Conservation (phyloP, 805 yeast species). For the Torulaspora microellipsoides region DNA sequence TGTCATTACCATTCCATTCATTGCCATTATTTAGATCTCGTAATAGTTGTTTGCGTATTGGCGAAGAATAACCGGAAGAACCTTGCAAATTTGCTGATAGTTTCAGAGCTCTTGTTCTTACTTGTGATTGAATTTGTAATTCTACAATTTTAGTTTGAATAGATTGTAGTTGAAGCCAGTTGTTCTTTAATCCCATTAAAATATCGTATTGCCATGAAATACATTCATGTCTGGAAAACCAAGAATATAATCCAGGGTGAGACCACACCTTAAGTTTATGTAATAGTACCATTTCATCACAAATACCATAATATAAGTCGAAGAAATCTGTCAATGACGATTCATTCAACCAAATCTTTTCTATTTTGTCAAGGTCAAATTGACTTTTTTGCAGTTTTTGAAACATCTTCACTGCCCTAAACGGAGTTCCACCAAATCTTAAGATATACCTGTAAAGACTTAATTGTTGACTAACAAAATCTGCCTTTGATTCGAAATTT, state of each 20-base stretch:
- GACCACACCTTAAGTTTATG: constrained; percentile 42
- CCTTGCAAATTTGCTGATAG: constrained; percentile 17
- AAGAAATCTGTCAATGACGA: constrained; percentile 47
- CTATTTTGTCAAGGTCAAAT: constrained; percentile 17
- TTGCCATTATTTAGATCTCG: constrained; percentile 23
- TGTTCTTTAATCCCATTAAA: constrained; percentile 50
- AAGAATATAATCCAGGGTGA: constrained; percentile 23
- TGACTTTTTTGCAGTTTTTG: constrained; percentile 32
- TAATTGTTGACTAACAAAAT: constrained; percentile 47
- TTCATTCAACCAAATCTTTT: constrained; percentile 39
- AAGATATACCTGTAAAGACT: constrained; percentile 57
- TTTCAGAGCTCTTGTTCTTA: constrained; percentile 37
- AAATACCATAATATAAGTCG: constrained; percentile 57
- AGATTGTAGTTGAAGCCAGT: constrained; percentile 41
- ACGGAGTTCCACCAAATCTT: constrained; percentile 68
- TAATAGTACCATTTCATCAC: constrained; percentile 58
- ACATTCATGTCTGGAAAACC: constrained; percentile 55
- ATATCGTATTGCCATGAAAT: constrained; percentile 68
- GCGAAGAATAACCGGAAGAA: constrained; percentile 42
- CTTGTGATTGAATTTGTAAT: constrained; percentile 54
- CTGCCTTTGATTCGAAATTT: constrained; percentile 26
- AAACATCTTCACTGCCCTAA: constrained; percentile 42
- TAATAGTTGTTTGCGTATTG: constrained; percentile 30
- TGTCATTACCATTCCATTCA: constrained; percentile 10
- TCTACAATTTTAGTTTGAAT: constrained; percentile 48